phyloP scores from a whole-genome alignment of 2,329 filamentous ascomycete species.

The Cladophialophora bantiana region DNA sequence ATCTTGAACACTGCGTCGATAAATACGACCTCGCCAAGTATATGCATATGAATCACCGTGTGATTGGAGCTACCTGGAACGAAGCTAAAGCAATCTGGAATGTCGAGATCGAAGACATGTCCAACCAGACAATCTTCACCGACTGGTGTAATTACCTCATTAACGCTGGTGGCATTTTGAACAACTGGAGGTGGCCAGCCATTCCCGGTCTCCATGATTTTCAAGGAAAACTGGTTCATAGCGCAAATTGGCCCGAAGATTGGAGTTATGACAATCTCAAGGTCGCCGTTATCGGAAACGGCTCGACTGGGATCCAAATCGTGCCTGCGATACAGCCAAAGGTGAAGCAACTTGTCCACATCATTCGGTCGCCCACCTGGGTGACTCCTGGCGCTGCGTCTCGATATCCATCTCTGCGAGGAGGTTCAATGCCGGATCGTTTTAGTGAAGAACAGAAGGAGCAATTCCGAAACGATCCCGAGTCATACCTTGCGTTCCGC shows the following conservation, averaged over 20 bases:
- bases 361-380: conserved; percentile 41
- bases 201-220: conserved; percentile 43
- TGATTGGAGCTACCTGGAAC: conserved; percentile 7
- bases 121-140: not conserved
- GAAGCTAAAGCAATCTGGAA: conserved; percentile 56
- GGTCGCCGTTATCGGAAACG: conserved; percentile 40
- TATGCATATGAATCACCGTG: conserved; percentile 42
- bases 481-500: conserved; percentile 42
- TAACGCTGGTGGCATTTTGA: conserved; percentile 64
- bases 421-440: conserved; percentile 45
- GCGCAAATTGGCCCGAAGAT: conserved; percentile 48
- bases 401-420: conserved; percentile 38
- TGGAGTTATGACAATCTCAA: conserved; percentile 41
- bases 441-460: conserved; percentile 34
- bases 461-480: conserved; percentile 36
- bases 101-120: conserved; percentile 9
- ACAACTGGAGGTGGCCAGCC: conserved; percentile 47
- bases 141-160: conserved; percentile 12
- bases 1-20: conserved; percentile 68
- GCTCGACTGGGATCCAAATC: conserved; percentile 39
- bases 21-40: conserved; percentile 69
- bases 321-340: conserved; percentile 49
- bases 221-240: conserved; percentile 49
- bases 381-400: conserved; percentile 32
- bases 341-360: conserved; percentile 41